Base-by-base conservation (phyloP, 345 rosid genomes). In the Lumnitzera littorea region DNA sequence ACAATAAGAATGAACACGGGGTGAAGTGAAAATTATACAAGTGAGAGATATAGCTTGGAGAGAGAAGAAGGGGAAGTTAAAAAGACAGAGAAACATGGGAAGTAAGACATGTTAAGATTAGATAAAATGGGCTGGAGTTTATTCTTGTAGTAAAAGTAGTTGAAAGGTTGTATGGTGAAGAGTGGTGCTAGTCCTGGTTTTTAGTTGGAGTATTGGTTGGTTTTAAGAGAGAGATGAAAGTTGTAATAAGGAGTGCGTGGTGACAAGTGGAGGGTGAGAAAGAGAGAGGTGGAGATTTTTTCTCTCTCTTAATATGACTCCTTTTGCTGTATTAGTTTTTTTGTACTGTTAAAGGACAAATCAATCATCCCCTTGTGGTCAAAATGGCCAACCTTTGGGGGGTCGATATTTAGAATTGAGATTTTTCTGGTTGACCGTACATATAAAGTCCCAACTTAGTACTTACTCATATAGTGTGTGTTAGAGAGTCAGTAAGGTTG, bases 331-430 rank as follows among this genome's bases (percentile, higher is more conserved):
- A 27, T 36, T 36, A 36, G 7, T 5, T 5, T 29, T 3, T 29
- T 36, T 36, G 43, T 36, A 7, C 7, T 36, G 1, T 27, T 9
- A 4, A 4, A 36, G 43, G 10, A 36, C 43, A 36, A 36, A 36
- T 36, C 7, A 36, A 68, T 68, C 61, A 62, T 70, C 47, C 36
- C 36, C 53, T 55, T 20, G 68, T 61, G 55, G 77, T 60, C 58
- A 82, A 78, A 63, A 81, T 73, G 78, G 82, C 80, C 82, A 72
- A 74, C 79, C 61, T 77, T 68, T 78, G 73, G 74, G 68, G 52
- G 29, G 65, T 63, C 59, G 47, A 64, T 60, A 8, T 2, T 12
- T 52, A 31, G 55, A 13, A 4, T 20, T 13, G 17, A 52, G 64
- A 13, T 55, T 27, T 51, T 61, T 20, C 49, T 56, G 84, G 80